A percentile compares a stretch with the other conserved stretches of the same genome.
Conservation (phyloP, 2,329 filamentous ascomycete species). For the Xylogone sp. region DNA sequence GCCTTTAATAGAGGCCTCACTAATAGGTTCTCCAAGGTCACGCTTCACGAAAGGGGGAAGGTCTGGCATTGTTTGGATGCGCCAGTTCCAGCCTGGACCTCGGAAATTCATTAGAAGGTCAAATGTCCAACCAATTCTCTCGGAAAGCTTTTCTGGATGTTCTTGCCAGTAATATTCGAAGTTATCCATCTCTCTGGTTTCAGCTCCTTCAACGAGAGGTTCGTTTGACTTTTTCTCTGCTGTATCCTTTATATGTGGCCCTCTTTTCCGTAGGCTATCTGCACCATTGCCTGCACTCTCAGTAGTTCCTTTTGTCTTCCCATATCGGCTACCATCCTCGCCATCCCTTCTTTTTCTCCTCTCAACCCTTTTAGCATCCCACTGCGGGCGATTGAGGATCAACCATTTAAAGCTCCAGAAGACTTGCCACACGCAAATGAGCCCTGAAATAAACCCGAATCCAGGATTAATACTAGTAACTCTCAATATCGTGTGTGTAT, state of each 20-base stretch:
- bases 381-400: slow-evolving; percentile 52
- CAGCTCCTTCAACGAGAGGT: slow-evolving; percentile 2
- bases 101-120: slow-evolving; percentile 54
- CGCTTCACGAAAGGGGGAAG: slow-evolving; percentile 38
- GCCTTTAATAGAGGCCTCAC: slow-evolving; percentile 27
- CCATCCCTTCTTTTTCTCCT: slow-evolving; percentile 21
- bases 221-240: slow-evolving; percentile 1
- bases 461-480: slow-evolving; percentile 50
- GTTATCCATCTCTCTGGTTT: slow-evolving; percentile 20
- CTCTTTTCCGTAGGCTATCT: neutral
- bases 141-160: slow-evolving; percentile 47
- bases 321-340: neutral
- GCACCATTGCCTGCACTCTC: neutral
- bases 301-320: neutral
- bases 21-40: slow-evolving; percentile 33
- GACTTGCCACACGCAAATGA: slow-evolving; percentile 47
- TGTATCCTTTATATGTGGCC: neutral
- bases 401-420: slow-evolving; percentile 46
- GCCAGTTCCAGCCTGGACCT: slow-evolving; percentile 56
- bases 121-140: slow-evolving; percentile 51
- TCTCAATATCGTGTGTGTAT: slow-evolving; percentile 36
- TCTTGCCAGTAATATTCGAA: slow-evolving; percentile 57
- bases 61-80: slow-evolving; percentile 46
- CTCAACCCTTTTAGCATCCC: slow-evolving; percentile 45
- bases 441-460: slow-evolving; percentile 45